Percentiles rank a stretch among this genome's conserved stretches.
phyloP scores from a whole-genome alignment of 495 filamentous ascomycete species.

The Pseudoneurospora amorphoporcata region DNA sequence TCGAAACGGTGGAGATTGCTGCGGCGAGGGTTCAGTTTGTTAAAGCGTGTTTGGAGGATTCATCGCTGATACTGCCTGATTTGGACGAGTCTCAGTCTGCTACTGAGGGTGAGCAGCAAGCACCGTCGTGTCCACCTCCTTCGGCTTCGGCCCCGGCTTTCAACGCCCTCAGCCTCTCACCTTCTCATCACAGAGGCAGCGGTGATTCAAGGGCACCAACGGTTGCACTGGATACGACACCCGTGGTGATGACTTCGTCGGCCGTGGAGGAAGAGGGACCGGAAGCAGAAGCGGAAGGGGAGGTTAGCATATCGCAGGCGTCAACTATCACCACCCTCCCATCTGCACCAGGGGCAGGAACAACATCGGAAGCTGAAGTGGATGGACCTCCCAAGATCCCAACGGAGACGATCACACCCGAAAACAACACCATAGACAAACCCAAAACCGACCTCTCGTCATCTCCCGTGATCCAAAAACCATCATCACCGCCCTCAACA shows the following conservation, averaged over 20 bases:
- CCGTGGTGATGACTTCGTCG: conserved; percentile 21
- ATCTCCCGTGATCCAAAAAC: not conserved
- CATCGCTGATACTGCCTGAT: conserved; percentile 43
- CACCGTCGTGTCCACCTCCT: not conserved
- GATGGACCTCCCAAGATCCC: not conserved
- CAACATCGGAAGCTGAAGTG: not conserved
- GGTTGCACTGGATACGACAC: conserved; percentile 24
- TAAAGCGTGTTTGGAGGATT: conserved; percentile 64
- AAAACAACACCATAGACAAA: conserved; percentile 20
- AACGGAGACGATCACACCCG: not conserved
- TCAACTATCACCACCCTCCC: not conserved
- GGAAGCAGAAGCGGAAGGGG: not conserved
- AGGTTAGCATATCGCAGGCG: not conserved
- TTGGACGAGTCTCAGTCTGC: conserved; percentile 22
- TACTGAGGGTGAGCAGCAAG: conserved; percentile 3
- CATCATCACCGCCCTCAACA: not conserved
- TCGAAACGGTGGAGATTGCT: conserved; percentile 50
- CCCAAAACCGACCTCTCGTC: not conserved
- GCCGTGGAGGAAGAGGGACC: conserved; percentile 17
- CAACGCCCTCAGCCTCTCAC: conserved; percentile 4
- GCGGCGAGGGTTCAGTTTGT: conserved; percentile 69
- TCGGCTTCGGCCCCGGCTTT: not conserved
- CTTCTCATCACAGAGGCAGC: conserved; percentile 13
- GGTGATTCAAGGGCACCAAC: conserved; percentile 10
- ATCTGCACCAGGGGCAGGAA: conserved; percentile 5